Conservation (phyloP, 192 early-diverging fungal species). For the Coemansia biformis region DNA sequence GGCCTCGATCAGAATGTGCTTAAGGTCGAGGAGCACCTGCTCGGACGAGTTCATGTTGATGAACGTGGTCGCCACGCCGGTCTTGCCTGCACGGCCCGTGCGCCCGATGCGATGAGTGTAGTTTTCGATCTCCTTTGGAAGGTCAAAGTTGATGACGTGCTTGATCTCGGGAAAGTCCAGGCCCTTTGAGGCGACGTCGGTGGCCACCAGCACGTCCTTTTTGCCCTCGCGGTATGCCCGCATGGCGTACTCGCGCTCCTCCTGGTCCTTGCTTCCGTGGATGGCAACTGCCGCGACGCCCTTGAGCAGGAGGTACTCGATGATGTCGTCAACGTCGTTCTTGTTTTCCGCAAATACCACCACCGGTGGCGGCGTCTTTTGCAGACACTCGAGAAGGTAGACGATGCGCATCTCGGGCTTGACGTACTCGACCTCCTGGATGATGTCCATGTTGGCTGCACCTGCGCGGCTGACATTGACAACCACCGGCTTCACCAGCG, state of each 20-base stretch:
- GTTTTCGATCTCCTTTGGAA: slow-evolving; percentile 99
- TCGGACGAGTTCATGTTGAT: slow-evolving; percentile 90
- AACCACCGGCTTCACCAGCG: slow-evolving; percentile 81
- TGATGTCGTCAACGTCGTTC: slow-evolving; percentile 98
- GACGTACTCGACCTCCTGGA: slow-evolving; percentile 97
- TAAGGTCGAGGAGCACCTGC: slow-evolving; percentile 91
- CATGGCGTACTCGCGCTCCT: slow-evolving; percentile 96
- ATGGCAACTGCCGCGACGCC: slow-evolving; percentile 92
- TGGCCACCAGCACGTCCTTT: slow-evolving; percentile 94
- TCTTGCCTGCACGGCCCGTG: slow-evolving; percentile 94
- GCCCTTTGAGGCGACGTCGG: slow-evolving; percentile 95
- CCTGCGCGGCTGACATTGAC: slow-evolving; percentile 99
- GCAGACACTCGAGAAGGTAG: slow-evolving; percentile 90
- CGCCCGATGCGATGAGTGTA: slow-evolving; percentile 97
- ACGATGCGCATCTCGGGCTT: slow-evolving; percentile 93
- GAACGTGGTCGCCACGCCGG: slow-evolving; percentile 95
- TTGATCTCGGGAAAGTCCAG: slow-evolving; percentile 93
- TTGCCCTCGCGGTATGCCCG: slow-evolving; percentile 81
- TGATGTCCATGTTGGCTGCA: slow-evolving; percentile 92
- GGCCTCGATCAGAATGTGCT: slow-evolving; percentile 85
- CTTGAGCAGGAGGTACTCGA: slow-evolving; percentile 92
- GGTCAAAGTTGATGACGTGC: slow-evolving; percentile 98
- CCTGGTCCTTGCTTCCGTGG: slow-evolving; percentile 94
- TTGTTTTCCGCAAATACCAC: slow-evolving; percentile 98
- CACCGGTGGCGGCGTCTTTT: slow-evolving; percentile 94